phyloP scores from a whole-genome alignment of 306 rosid species.

The Citrullus amarus region DNA sequence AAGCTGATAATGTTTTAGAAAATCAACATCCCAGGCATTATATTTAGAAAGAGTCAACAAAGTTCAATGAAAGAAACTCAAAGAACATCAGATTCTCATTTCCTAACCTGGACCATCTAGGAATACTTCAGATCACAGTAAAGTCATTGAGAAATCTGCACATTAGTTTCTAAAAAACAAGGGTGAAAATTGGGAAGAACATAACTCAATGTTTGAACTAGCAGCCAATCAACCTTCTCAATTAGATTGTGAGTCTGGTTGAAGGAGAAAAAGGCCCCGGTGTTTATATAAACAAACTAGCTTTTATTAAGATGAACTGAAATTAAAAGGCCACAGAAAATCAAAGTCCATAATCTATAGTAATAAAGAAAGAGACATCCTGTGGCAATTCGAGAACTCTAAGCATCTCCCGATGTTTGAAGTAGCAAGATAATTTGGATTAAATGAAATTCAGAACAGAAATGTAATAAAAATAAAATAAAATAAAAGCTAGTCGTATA shows the following conservation, averaged over 20 bases:
- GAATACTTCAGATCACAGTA: neutral
- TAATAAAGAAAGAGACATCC: neutral
- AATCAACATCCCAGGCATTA: neutral
- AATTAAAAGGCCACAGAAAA: neutral
- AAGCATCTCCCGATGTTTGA: neutral
- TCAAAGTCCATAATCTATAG: neutral
- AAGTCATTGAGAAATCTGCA: neutral
- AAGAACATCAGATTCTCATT: no score
- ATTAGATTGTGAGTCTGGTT: neutral
- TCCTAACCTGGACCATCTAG: neutral
- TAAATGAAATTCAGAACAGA: neutral
- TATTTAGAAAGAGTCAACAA: neutral
- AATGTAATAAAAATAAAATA: no score
- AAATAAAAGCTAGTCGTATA: neutral
- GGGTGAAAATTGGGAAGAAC: neutral
- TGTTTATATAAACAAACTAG: neutral
- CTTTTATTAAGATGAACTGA: neutral
- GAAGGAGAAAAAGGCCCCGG: neutral
- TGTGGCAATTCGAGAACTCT: neutral
- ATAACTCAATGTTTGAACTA: neutral
- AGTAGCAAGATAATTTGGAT: no score
- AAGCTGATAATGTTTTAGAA: neutral
- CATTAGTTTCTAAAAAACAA: neutral
- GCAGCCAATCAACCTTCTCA: neutral
- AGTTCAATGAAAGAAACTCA: neutral